phyloP scores from a whole-genome alignment of 345 rosid genomes.

The Eucalyptus curtisii region DNA sequence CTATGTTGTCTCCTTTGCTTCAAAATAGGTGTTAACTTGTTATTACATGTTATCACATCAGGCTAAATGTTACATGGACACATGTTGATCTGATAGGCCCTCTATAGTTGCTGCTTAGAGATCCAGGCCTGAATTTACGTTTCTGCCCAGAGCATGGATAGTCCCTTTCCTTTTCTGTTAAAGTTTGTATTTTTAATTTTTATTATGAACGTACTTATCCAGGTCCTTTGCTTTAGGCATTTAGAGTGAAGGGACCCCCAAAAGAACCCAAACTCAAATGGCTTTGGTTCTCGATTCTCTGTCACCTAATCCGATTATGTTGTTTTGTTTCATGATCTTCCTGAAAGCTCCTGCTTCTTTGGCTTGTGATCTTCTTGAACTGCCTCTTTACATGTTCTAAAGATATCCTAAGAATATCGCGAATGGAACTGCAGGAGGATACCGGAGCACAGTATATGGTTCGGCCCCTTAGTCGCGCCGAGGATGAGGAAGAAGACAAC shows the following conservation, averaged over 20 bases:
- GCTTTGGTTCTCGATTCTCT: not conserved
- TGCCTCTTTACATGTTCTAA: not conserved
- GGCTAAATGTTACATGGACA: not conserved
- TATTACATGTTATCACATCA: not conserved
- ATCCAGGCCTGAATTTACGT: not conserved
- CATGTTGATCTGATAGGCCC: not conserved
- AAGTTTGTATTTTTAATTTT: not conserved
- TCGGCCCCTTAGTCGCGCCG: slow-evolving; percentile 44
- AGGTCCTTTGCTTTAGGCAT: not conserved
- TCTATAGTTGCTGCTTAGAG: not conserved
- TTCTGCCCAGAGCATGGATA: not conserved
- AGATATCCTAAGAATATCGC: not conserved
- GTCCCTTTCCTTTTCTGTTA: not conserved
- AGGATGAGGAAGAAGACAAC: slow-evolving; percentile 65
- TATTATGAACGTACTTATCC: not conserved
- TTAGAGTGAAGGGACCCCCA: not conserved
- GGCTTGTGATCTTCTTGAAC: not conserved
- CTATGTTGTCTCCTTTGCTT: not conserved
- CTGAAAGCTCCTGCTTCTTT: not conserved
- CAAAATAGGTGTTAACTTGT: not conserved
- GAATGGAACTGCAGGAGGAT: slow-evolving; percentile 30
- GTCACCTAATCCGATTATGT: not conserved
- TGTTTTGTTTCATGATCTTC: not conserved
- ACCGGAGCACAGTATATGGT: slow-evolving; percentile 64
- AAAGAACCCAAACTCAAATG: not conserved